Percentiles rank a stretch among this genome's conserved stretches.
Conservation (phyloP, 1,139 yeast genomes). For the Magnusiomyces tetraspermus region DNA sequence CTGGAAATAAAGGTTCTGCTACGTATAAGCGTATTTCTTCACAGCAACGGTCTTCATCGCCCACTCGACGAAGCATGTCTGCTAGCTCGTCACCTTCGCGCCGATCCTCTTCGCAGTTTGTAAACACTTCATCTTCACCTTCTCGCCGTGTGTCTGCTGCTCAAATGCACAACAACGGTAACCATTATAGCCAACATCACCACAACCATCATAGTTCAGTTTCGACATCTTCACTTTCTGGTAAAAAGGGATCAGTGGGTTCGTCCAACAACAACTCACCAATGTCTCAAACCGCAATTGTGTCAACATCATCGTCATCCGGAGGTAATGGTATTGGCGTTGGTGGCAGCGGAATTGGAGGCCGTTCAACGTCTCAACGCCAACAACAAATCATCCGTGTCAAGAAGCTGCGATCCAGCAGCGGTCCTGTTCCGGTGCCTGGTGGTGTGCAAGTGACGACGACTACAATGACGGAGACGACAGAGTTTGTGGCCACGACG, state of each 20-base stretch:
- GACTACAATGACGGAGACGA: not conserved
- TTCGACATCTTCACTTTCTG: not conserved
- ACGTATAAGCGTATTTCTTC: not conserved
- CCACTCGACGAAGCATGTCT: not conserved
- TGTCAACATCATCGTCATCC: no score
- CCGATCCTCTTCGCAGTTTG: not conserved
- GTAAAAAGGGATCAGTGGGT: not conserved
- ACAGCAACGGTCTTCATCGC: not conserved
- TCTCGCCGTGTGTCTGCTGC: not conserved
- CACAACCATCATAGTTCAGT: no score
- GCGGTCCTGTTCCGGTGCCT: not conserved
- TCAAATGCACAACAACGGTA: not conserved
- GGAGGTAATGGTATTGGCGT: no score
- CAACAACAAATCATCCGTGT: not conserved
- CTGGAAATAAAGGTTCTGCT: no score
- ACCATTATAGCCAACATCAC: no score
- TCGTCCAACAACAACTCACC: not conserved
- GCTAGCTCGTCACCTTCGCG: not conserved
- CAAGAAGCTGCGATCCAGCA: not conserved
- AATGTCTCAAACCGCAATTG: no score
- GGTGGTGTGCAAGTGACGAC: not conserved
- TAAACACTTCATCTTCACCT: not conserved
- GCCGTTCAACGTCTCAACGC: not conserved
- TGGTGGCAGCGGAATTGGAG: no score
- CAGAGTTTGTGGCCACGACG: not conserved